These are phyloP conservation scores for Elaeagnus macrophylla DNA, from an alignment of 306 rosid species.

Conservation along the genomic window DNA sequence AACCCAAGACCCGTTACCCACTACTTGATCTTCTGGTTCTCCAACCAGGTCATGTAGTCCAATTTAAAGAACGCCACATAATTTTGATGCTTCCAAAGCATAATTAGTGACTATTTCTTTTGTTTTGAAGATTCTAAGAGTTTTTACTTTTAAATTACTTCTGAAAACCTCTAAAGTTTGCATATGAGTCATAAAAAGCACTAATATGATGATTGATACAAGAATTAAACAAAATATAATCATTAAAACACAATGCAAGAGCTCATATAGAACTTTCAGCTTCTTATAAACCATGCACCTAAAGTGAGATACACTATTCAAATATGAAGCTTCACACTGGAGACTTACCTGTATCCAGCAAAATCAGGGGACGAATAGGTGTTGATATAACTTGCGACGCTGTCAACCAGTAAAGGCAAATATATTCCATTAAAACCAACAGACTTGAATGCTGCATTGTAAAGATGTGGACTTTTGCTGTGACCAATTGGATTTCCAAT, in stretches of 20 bases:
- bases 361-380: constrained; percentile 56
- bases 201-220: neutral
- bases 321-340: constrained; percentile 9
- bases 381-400: constrained; percentile 34
- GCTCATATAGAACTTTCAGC: neutral
- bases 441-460: constrained; percentile 49
- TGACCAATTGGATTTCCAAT: constrained; percentile 64
- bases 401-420: constrained; percentile 57
- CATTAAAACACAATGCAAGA: neutral
- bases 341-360: constrained; percentile 53
- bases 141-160: neutral
- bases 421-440: constrained; percentile 55
- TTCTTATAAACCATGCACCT: neutral
- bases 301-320: neutral
- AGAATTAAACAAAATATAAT: neutral
- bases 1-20: too few species aligned
- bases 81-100: too few species aligned
- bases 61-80: too few species aligned
- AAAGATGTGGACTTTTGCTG: constrained; percentile 56
- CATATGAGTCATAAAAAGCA: neutral
- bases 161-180: neutral
- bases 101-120: too few species aligned
- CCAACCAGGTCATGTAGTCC: too few species aligned
- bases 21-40: too few species aligned
- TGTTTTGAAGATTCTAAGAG: too few species aligned